Evolutionary conservation across 2,329 filamentous ascomycete species (phyloP).

Genomic region (Immersiporthe knoxdaviesiana): DNA sequence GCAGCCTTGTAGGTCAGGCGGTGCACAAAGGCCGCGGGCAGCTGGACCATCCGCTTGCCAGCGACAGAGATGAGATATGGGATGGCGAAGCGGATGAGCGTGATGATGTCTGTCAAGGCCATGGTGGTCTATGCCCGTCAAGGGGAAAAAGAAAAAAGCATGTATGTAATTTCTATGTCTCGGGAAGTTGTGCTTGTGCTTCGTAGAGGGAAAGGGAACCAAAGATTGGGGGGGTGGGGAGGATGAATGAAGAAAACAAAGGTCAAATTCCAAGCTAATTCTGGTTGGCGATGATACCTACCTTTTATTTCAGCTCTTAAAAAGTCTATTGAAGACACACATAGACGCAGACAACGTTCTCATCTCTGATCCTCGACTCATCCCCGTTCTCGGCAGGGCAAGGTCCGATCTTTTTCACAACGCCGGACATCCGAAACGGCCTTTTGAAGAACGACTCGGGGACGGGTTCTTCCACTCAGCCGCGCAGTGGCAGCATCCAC

Average conservation of each 20-base stretch:
- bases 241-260: background rate
- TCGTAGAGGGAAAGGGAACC: background rate
- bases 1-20: conserved; percentile 3
- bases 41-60: background rate
- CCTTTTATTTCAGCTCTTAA: background rate
- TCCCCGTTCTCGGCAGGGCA: background rate
- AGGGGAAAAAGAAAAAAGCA: background rate
- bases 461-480: background rate
- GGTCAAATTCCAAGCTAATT: background rate
- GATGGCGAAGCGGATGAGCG: conserved; percentile 11
- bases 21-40: conserved; percentile 2
- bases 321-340: background rate
- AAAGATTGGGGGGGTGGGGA: too few species aligned
- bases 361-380: background rate
- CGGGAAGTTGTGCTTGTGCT: background rate
- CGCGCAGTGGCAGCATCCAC: background rate
- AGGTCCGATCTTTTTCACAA: background rate
- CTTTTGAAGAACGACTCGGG: background rate
- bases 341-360: background rate
- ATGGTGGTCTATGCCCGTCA: background rate
- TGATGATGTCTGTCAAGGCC: conserved; percentile 12
- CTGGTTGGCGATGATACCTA: background rate
- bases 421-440: background rate
- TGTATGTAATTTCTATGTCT: background rate
- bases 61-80: background rate